These are phyloP conservation scores for Boletus sensibilis DNA, from an alignment of 768 basidiomycete species.

Conservation along the genomic window DNA sequence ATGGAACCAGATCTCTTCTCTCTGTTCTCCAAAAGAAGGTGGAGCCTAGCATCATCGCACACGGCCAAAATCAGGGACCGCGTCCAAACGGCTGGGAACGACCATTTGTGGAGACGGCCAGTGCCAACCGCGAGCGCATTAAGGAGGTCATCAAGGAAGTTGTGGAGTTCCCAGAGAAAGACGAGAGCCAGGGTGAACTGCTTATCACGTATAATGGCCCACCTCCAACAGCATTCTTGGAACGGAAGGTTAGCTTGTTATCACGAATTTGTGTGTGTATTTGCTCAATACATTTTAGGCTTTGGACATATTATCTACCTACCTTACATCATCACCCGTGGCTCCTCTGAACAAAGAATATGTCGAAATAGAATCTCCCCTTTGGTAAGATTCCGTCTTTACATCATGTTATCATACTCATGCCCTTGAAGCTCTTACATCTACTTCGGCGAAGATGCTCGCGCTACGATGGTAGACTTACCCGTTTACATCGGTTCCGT, in stretches of 20 bases:
- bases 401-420: constrained; percentile 13
- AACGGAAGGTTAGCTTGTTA: constrained; percentile 53
- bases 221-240: constrained; percentile 64
- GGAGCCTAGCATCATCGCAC: constrained; percentile 76
- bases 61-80: constrained; percentile 68
- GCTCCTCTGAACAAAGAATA: constrained; percentile 89
- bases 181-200: constrained; percentile 92
- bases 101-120: constrained; percentile 88
- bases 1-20: constrained; percentile 72
- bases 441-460: constrained; percentile 74
- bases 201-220: constrained; percentile 77
- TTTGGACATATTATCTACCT: constrained; percentile 79
- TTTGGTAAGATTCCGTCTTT: constrained; percentile 55
- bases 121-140: constrained; percentile 58
- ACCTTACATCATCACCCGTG: constrained; percentile 81
- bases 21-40: constrained; percentile 79
- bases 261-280: neutral
- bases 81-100: constrained; percentile 85
- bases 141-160: constrained; percentile 53
- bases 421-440: constrained; percentile 65
- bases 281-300: constrained; percentile 48
- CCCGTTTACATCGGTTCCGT: constrained; percentile 81
- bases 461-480: constrained; percentile 70
- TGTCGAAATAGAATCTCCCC: constrained; percentile 85
- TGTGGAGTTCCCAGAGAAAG: constrained; percentile 94